Evolutionary conservation across 164 flowering plant species (phyloP).

Genomic region (Paratinospora sagittata): DNA sequence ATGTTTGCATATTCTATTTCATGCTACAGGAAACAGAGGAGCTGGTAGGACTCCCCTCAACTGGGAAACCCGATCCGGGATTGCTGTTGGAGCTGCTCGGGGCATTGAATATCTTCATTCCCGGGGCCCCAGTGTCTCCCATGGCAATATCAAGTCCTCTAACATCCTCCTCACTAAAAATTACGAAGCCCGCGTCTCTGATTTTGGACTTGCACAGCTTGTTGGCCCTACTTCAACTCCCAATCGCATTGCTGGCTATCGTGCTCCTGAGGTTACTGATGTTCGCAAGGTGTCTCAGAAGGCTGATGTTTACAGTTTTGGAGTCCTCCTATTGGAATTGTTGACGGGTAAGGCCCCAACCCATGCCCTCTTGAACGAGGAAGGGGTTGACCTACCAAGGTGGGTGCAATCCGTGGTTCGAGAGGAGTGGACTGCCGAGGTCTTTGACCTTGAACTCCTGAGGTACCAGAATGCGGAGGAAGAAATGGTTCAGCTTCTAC

Average conservation of each 20-base stretch:
- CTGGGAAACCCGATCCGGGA: conserved; percentile 71
- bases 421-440: conserved; percentile 82
- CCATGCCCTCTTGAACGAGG: conserved; percentile 62
- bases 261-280: conserved; percentile 89
- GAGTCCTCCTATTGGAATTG: conserved; percentile 71
- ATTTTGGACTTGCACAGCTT: conserved; percentile 70
- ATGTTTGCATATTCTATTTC: not conserved
- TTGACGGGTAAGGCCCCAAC: conserved; percentile 86
- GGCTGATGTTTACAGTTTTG: conserved; percentile 93
- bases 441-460: conserved; percentile 76
- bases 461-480: conserved; percentile 79
- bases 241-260: conserved; percentile 72
- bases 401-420: conserved; percentile 87
- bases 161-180: conserved; percentile 67
- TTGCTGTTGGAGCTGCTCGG: conserved; percentile 82
- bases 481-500: conserved; percentile 80
- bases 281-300: conserved; percentile 67
- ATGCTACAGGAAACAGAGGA: conserved; percentile 59
- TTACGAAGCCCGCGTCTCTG: conserved; percentile 75
- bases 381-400: conserved; percentile 84
- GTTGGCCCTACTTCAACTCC: conserved; percentile 50
- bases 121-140: conserved; percentile 49
- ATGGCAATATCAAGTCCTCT: conserved; percentile 90
- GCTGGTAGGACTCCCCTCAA: conserved; percentile 75
- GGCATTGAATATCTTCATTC: conserved; percentile 68